These are phyloP conservation scores for Gnaphalium uliginosum DNA, from an alignment of 129 eudicot genomes.

Conservation along the genomic window DNA sequence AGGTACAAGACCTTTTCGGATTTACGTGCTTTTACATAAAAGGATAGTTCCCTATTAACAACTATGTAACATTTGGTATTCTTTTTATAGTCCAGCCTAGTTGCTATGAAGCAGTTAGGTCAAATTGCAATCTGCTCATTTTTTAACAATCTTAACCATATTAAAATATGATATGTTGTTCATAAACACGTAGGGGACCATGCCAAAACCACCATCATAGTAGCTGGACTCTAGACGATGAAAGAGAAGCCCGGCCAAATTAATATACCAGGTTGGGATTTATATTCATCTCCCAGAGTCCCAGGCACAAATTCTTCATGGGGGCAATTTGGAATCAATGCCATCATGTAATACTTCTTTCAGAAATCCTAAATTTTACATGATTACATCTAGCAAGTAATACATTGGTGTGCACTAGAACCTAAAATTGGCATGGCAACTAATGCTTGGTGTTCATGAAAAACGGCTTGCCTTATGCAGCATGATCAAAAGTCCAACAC, in stretches of 20 bases:
- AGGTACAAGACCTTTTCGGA: background rate
- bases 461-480: constrained; percentile 1
- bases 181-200: background rate
- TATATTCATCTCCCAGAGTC: background rate
- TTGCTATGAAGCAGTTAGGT: background rate
- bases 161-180: too few species aligned
- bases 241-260: background rate
- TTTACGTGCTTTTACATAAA: background rate
- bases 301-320: background rate
- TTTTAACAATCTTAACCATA: background rate
- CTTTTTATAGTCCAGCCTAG: background rate
- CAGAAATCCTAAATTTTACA: background rate
- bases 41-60: background rate
- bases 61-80: background rate
- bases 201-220: background rate
- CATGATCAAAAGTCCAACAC: background rate
- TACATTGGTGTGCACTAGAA: constrained; percentile 2
- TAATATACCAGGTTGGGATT: background rate
- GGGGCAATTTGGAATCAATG: background rate
- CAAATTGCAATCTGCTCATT: background rate
- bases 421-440: constrained; percentile 4
- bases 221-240: background rate
- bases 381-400: constrained; percentile 1
- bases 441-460: constrained; percentile 7
- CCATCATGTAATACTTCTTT: background rate